Evolutionary conservation across 108 stramenopile genomes (phyloP).

Genomic region (Discostella stelligeroides): DNA sequence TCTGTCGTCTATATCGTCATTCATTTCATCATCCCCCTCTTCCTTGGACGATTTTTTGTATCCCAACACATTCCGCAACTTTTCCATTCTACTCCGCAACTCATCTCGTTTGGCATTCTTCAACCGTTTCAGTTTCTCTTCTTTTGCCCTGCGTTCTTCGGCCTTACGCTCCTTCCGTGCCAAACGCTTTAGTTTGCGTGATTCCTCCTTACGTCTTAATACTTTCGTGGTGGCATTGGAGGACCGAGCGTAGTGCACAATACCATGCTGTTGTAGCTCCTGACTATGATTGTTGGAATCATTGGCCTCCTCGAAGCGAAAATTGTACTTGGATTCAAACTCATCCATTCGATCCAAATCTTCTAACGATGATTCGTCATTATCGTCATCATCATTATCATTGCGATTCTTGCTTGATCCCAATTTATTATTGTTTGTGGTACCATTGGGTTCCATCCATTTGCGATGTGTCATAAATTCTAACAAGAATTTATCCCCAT

Average conservation of each 20-base stretch:
- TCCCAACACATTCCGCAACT: conserved; percentile 83
- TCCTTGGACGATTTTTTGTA: conserved; percentile 17
- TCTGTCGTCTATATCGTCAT: conserved; percentile 16
- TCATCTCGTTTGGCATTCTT: conserved; percentile 96
- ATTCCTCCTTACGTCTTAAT: conserved; percentile 91
- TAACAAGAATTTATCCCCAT: conserved; percentile 85
- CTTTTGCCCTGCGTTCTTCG: conserved; percentile 91
- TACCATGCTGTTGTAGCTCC: conserved; percentile 69
- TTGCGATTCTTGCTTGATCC: conserved; percentile 13
- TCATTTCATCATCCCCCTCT: conserved; percentile 20
- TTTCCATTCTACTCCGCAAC: conserved; percentile 75
- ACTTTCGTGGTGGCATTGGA: conserved; percentile 64
- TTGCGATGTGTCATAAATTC: conserved; percentile 83
- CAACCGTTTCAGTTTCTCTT: conserved; percentile 91
- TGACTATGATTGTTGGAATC: conserved; percentile 29
- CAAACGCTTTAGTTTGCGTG: conserved; percentile 88
- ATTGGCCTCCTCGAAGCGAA: conserved; percentile 97
- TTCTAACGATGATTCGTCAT: conserved; percentile 85
- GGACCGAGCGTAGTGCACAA: conserved; percentile 81
- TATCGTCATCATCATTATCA: conserved; percentile 43
- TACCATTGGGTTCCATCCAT: conserved; percentile 64
- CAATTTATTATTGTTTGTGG: too few relatives aligned
- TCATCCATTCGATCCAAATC: conserved; percentile 92
- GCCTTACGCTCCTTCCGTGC: conserved; percentile 91
- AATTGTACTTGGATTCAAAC: conserved; percentile 98